Percentiles rank a stretch among this genome's conserved stretches.
These are phyloP conservation scores for Colletotrichum lini DNA, from an alignment of 2,329 filamentous ascomycete species.

Conservation along the genomic window DNA sequence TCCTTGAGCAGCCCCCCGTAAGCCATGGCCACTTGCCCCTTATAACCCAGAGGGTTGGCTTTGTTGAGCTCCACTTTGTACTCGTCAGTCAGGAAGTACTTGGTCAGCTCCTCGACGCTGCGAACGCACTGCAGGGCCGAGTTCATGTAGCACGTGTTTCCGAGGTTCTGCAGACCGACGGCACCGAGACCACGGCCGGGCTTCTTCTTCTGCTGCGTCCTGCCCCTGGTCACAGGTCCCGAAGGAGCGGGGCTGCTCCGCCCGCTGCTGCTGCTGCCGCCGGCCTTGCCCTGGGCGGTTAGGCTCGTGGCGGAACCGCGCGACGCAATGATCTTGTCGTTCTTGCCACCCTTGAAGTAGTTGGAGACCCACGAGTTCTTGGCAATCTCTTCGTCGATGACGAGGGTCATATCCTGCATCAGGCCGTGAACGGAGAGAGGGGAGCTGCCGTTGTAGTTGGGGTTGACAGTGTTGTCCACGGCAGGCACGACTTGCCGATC, in stretches of 20 bases:
- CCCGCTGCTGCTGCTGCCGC: slow-evolving; percentile 74
- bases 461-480: slow-evolving; percentile 78
- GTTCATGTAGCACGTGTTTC: slow-evolving; percentile 99
- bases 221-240: slow-evolving; percentile 78
- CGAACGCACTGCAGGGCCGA: slow-evolving; percentile 95
- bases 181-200: slow-evolving; percentile 81
- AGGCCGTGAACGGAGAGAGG: slow-evolving; percentile 78
- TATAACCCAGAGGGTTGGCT: slow-evolving; percentile 87
- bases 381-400: slow-evolving; percentile 85
- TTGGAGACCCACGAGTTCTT: slow-evolving; percentile 71
- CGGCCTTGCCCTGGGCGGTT: slow-evolving; percentile 54
- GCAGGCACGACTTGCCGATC: slow-evolving; percentile 44
- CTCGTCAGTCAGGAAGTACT: slow-evolving; percentile 86
- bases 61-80: slow-evolving; percentile 87
- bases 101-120: slow-evolving; percentile 91
- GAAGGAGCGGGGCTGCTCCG: slow-evolving; percentile 77
- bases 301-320: slow-evolving; percentile 52
- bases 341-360: slow-evolving; percentile 49
- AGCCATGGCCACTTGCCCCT: slow-evolving; percentile 87
- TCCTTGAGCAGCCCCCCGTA: slow-evolving; percentile 84
- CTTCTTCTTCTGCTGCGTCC: slow-evolving; percentile 77
- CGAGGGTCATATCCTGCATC: slow-evolving; percentile 79
- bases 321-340: slow-evolving; percentile 56
- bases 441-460: slow-evolving; percentile 82
- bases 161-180: slow-evolving; percentile 89